Conservation (phyloP, 345 rosid genomes). For the Pelargonium nanum region DNA sequence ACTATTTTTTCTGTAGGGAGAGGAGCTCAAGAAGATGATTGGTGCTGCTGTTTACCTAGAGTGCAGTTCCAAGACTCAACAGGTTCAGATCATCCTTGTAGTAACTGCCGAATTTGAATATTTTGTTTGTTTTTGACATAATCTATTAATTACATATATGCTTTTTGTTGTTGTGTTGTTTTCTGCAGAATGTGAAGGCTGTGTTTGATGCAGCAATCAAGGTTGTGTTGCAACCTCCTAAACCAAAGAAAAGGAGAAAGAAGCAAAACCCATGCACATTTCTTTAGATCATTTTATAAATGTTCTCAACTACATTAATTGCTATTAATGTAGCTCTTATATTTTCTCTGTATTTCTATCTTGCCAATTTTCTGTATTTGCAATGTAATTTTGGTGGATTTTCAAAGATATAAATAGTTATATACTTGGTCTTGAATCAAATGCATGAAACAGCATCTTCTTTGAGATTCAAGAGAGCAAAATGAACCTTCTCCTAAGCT, state of each 20-base stretch:
- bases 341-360: too few species aligned
- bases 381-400: too few species aligned
- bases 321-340: too few species aligned
- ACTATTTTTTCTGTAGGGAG: slow-evolving; percentile 25
- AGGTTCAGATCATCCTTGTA: slow-evolving; percentile 13
- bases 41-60: slow-evolving; percentile 43
- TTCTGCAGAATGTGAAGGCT: slow-evolving; percentile 32
- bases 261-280: slow-evolving; percentile 24
- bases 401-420: too few species aligned
- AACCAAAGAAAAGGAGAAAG: slow-evolving; percentile 30
- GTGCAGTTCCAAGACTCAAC: slow-evolving; percentile 53
- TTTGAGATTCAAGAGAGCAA: too few species aligned
- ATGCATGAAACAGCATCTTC: too few species aligned
- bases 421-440: too few species aligned
- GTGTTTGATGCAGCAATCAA: slow-evolving; percentile 48
- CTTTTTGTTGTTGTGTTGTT: background rate
- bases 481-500: too few species aligned
- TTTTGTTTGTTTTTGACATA: too few species aligned
- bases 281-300: slow-evolving; percentile 14
- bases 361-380: background rate
- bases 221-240: slow-evolving; percentile 46
- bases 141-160: background rate
- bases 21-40: slow-evolving; percentile 41
- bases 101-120: too few species aligned
- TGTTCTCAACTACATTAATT: too few species aligned